A percentile compares a stretch with the other conserved stretches of the same genome.
Evolutionary conservation across 306 rosid genomes (phyloP).

Genomic region (Geum urbanum): DNA sequence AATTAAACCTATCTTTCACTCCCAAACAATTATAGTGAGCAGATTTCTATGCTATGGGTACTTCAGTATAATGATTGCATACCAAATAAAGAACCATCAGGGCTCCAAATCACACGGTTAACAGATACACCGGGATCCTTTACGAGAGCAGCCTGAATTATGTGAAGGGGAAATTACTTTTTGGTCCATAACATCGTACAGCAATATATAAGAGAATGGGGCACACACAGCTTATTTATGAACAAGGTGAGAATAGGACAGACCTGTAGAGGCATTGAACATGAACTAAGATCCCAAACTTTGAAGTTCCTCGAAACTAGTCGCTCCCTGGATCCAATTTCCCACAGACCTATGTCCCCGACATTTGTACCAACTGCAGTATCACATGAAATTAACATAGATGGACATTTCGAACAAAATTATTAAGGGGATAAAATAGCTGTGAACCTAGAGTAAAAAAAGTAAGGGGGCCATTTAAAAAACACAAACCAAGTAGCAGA

Average conservation of each 20-base stretch:
- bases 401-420: too few relatives aligned
- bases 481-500: slow-evolving; percentile 75
- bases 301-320: slow-evolving; percentile 74
- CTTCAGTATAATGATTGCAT: slow-evolving; percentile 27
- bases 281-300: slow-evolving; percentile 91
- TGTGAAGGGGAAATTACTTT: slow-evolving; percentile 22
- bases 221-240: neutral
- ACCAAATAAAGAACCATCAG: slow-evolving; percentile 93
- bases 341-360: slow-evolving; percentile 97
- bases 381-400: neutral
- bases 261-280: slow-evolving; percentile 94
- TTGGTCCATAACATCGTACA: slow-evolving; percentile 18
- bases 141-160: slow-evolving; percentile 78
- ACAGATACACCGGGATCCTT: slow-evolving; percentile 95
- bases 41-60: slow-evolving; percentile 18
- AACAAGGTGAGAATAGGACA: slow-evolving; percentile 12
- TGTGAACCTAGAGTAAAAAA: neutral
- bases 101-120: slow-evolving; percentile 98
- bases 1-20: slow-evolving; percentile 12
- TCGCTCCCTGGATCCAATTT: slow-evolving; percentile 86
- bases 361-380: slow-evolving; percentile 86
- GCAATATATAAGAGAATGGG: neutral
- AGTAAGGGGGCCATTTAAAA: slow-evolving; percentile 13
- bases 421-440: neutral
- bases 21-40: slow-evolving; percentile 1